A percentile compares a stretch with the other conserved stretches of the same genome.
Evolutionary conservation across 2,329 filamentous ascomycete genomes (phyloP).

Genomic region (Aureobasidium sp.): DNA sequence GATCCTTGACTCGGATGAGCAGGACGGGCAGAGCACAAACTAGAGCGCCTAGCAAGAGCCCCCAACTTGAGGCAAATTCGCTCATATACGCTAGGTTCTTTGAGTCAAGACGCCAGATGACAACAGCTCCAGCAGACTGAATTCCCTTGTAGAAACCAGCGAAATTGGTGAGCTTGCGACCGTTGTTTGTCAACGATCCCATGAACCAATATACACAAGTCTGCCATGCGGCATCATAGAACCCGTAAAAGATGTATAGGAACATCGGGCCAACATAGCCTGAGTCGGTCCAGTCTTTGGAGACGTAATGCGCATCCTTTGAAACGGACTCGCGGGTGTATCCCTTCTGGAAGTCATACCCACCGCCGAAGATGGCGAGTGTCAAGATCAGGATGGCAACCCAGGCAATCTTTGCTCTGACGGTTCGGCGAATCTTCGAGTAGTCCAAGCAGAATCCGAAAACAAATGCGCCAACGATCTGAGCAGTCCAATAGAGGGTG

Average conservation of each 20-base stretch:
- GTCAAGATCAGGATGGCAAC: slow-evolving; percentile 58
- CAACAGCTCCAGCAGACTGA: slow-evolving; percentile 75
- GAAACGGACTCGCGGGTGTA: slow-evolving; percentile 39
- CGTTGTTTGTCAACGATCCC: slow-evolving; percentile 86
- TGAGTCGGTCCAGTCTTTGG: slow-evolving; percentile 57
- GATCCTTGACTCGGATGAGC: slow-evolving; percentile 69
- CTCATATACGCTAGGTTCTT: slow-evolving; percentile 55
- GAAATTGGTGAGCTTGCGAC: slow-evolving; percentile 84
- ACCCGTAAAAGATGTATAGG: slow-evolving; percentile 82
- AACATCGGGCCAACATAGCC: slow-evolving; percentile 75
- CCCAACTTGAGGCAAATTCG: slow-evolving; percentile 71
- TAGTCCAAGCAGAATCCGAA: slow-evolving; percentile 66
- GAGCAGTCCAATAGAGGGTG: slow-evolving; percentile 68
- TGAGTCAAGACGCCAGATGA: slow-evolving; percentile 64
- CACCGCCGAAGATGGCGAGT: slow-evolving; percentile 73
- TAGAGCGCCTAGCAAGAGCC: slow-evolving; percentile 62
- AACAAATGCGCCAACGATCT: slow-evolving; percentile 66
- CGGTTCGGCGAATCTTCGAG: slow-evolving; percentile 48
- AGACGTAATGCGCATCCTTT: slow-evolving; percentile 20
- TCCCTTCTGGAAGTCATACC: slow-evolving; percentile 64
- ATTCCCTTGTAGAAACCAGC: slow-evolving; percentile 87
- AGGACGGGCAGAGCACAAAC: slow-evolving; percentile 73
- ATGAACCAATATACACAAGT: slow-evolving; percentile 93
- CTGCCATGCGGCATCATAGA: slow-evolving; percentile 87
- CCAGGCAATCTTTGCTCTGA: slow-evolving; percentile 59